A percentile compares a stretch with the other conserved stretches of the same genome.
Conservation (phyloP, 306 rosid species). For the Sechiopsis laciniata region DNA sequence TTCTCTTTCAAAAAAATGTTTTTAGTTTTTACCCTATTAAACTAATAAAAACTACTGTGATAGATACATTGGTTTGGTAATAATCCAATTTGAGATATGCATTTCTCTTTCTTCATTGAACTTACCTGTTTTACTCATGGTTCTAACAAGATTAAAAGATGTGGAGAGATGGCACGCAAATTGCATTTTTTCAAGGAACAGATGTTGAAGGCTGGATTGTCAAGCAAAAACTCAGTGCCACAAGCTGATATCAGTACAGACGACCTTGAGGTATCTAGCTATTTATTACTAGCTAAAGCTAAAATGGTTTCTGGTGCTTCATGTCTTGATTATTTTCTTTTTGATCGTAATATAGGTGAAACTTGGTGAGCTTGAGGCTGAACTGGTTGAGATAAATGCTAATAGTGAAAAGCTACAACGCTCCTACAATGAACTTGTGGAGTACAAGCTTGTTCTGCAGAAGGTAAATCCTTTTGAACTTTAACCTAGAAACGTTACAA, state of each 20-base stretch:
- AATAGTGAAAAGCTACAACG: conserved; percentile 92
- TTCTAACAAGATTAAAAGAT: conserved; percentile 68
- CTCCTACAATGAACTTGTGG: conserved; percentile 73
- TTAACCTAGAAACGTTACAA: neutral
- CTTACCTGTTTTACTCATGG: conserved; percentile 15
- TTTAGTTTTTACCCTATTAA: neutral
- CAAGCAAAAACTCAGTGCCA: conserved; percentile 38
- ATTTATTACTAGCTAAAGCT: conserved; percentile 15
- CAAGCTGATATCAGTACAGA: conserved; percentile 51
- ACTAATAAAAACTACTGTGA: neutral
- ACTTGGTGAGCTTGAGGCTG: conserved; percentile 84
- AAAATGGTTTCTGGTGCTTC: conserved; percentile 2
- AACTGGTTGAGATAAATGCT: conserved; percentile 79
- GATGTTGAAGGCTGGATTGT: conserved; percentile 70
- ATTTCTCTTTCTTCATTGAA: conserved; percentile 24
- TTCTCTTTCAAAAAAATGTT: neutral
- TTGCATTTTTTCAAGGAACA: conserved; percentile 87
- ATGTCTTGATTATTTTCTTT: neutral
- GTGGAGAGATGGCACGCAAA: conserved; percentile 94
- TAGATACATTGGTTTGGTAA: neutral
- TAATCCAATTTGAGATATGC: neutral
- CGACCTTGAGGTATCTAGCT: conserved; percentile 62
- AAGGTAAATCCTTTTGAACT: conserved; percentile 53
- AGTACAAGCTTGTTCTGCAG: conserved; percentile 81
- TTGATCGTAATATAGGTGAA: conserved; percentile 49